Percentiles rank a stretch among this genome's conserved stretches.
phyloP scores from a whole-genome alignment of 1,284 basidiomycete genomes.

The Schizopora paradoxa region DNA sequence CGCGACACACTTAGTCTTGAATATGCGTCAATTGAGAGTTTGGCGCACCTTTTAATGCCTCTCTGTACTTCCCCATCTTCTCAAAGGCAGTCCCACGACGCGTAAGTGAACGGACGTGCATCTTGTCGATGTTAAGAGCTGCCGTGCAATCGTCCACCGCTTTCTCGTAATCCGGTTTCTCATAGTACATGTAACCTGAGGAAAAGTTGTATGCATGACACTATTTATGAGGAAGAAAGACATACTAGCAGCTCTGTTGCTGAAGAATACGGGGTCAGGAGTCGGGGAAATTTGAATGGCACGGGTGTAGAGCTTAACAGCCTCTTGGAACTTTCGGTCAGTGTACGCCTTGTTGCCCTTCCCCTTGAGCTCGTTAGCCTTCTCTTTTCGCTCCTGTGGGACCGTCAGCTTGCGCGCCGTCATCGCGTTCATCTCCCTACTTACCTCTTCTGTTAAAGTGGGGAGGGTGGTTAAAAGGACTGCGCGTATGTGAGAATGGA shows the following conservation, averaged over 20 bases:
- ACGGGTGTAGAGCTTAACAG: conserved; percentile 84
- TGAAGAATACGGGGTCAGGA: conserved; percentile 92
- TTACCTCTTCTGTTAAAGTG: conserved; percentile 25
- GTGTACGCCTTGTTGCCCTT: conserved; percentile 90
- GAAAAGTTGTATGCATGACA: not conserved
- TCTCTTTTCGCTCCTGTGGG: conserved; percentile 63
- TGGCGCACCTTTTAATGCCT: conserved; percentile 68
- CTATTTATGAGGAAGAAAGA: conserved; percentile 16
- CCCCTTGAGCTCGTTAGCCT: conserved; percentile 80
- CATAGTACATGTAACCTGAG: conserved; percentile 87
- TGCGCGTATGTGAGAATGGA: conserved; percentile 24
- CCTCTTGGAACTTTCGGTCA: conserved; percentile 69
- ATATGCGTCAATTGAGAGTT: not conserved
- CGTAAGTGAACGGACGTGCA: conserved; percentile 95
- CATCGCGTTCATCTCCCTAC: no score
- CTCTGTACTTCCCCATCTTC: conserved; percentile 68
- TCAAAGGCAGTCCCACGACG: conserved; percentile 87
- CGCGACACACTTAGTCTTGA: not conserved
- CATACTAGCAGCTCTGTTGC: conserved; percentile 94
- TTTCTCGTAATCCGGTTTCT: conserved; percentile 75
- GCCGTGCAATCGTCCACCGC: conserved; percentile 91
- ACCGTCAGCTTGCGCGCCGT: conserved; percentile 8
- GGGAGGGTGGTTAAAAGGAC: no score
- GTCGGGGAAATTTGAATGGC: conserved; percentile 84
- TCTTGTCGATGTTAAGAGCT: conserved; percentile 80